A percentile compares a stretch with the other conserved stretches of the same genome.
Evolutionary conservation across 2,329 filamentous ascomycete genomes (phyloP).

Genomic region (Alternaria sp.): DNA sequence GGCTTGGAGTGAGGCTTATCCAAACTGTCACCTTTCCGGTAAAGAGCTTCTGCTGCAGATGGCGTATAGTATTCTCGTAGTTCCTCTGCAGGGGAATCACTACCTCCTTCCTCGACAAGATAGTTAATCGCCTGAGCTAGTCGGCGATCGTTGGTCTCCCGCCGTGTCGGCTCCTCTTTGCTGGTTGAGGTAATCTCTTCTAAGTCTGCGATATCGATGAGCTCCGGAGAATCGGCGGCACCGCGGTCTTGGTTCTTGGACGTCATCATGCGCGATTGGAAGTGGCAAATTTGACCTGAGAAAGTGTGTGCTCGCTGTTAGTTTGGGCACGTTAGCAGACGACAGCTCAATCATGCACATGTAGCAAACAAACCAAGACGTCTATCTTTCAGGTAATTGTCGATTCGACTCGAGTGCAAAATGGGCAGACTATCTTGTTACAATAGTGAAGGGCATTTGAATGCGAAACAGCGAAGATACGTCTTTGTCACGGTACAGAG

Average conservation of each 20-base stretch:
- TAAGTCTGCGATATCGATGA: constrained; percentile 14
- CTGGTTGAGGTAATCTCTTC: constrained; percentile 12
- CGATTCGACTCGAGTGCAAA: background rate
- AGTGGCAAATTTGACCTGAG: background rate
- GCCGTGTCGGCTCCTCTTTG: constrained; percentile 12
- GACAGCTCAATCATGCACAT: background rate
- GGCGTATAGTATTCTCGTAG: constrained; percentile 14
- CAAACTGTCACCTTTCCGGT: background rate
- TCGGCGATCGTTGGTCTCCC: constrained; percentile 30
- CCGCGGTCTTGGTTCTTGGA: background rate
- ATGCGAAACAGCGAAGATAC: background rate
- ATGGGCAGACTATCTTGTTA: background rate
- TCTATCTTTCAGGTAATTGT: background rate
- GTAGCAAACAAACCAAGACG: constrained; percentile 17
- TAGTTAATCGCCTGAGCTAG: constrained; percentile 43
- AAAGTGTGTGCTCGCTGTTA: background rate
- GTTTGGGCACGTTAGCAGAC: constrained; percentile 7
- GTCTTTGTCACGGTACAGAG: constrained; percentile 30
- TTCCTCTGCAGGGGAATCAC: constrained; percentile 27
- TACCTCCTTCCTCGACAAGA: constrained; percentile 31
- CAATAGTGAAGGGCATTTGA: constrained; percentile 10
- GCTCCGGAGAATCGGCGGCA: constrained; percentile 5
- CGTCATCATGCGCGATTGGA: constrained; percentile 14
- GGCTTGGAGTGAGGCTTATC: background rate
- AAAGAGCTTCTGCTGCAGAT: constrained; percentile 4